Base-by-base conservation (phyloP, 768 basidiomycete genomes). In the Exidia glandulosa region DNA sequence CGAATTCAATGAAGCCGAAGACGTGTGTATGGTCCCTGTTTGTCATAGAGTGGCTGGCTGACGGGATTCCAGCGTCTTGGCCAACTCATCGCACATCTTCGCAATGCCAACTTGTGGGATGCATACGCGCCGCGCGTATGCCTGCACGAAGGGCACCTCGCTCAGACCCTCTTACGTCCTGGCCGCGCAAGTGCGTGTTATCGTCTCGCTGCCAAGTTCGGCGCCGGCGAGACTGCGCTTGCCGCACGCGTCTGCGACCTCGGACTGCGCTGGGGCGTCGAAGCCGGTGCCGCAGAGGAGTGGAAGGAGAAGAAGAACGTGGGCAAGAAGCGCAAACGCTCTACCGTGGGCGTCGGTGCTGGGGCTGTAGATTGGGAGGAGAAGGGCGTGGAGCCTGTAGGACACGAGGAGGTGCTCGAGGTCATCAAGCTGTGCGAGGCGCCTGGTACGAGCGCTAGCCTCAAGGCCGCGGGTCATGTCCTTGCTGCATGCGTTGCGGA, bases 121-220 rank as follows among this genome's bases (percentile, higher is more conserved):
- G 56, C 69, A 0, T 89, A 84, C 65, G 74, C 82, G 2, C 77
- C 84, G 0, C 81, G 85, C 3, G 81, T 89, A 12, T 77, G 85
- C 4, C 74, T 90, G 6, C 79, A 85, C 60, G 79, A 87, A 57
- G 88, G 83, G 0, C 87, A 91, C 62, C 79, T 90, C 31, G 84
- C 86, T 3, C 88, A 91, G 67, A 81, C 86, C 1, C 70, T 81
- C 3, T 81, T 82, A 1, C 74, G 80, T 7, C 67, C 73, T 0
- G 73, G 75, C 12, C 76, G 81, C 2, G 88, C 89, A 19, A 64
- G 76, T 55, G 73, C 76, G 41, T 86, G 84, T 59, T 91, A 90
- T 68, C 75, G 74, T 45, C 78, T 85, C 3, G 85, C 87, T 3
- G 81, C 80, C 3, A 70, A 74, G 55, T 71, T 87, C 0, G 73